Evolutionary conservation across 352 stramenopile genomes (phyloP).

Genomic region (Phytopythium boreale): DNA sequence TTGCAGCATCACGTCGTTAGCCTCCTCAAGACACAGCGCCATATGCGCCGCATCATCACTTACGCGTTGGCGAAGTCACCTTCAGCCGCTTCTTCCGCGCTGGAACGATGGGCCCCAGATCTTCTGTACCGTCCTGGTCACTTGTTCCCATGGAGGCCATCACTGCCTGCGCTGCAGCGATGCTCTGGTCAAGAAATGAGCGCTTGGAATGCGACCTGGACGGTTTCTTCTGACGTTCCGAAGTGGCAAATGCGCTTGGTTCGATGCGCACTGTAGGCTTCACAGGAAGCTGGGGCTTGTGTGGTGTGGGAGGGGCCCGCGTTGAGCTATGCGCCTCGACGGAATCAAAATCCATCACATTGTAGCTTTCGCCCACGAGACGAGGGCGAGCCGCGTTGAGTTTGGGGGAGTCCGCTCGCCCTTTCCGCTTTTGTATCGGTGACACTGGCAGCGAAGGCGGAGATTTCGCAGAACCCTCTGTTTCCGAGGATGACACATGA

Average conservation of each 20-base stretch:
- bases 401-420: neutral
- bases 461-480: neutral
- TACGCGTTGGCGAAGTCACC: neutral
- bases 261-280: neutral
- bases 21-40: neutral
- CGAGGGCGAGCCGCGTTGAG: neutral
- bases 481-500: neutral
- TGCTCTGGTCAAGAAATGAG: conserved; percentile 16
- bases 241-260: neutral
- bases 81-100: conserved; percentile 3
- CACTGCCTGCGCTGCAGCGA: conserved; percentile 11
- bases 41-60: neutral
- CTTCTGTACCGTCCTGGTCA: neutral
- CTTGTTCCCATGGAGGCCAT: conserved; percentile 9
- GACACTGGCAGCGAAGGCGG: neutral
- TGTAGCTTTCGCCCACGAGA: conserved; percentile 4
- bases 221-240: conserved; percentile 5
- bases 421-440: neutral
- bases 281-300: neutral
- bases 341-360: conserved; percentile 4
- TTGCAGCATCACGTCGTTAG: neutral
- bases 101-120: neutral
- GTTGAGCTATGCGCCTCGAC: neutral
- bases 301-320: neutral
- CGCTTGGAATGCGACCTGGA: conserved; percentile 4